Base-by-base conservation (phyloP, 192 early-diverging fungal species). In the Podila epicladia region DNA sequence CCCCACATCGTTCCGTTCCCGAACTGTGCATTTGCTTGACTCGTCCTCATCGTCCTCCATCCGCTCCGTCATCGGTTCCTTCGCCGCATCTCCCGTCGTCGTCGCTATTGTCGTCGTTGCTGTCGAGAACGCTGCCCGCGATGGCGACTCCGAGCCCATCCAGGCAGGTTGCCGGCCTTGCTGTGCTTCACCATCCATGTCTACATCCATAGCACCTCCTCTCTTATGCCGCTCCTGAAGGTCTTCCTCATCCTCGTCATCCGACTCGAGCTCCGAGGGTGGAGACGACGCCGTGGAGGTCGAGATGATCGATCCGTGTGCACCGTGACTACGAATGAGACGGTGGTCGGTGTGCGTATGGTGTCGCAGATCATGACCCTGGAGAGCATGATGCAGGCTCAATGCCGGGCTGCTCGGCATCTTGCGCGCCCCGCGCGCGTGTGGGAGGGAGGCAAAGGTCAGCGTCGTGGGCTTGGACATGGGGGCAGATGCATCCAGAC, bases 271-370 rank as follows among this genome's bases (percentile, higher is more conserved):
- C 60, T 65, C 64, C 0, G 73, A 67, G 6, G 28, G 24, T 32
- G 73, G 73, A 6, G 75, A 71, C 7, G 74, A 71, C 7, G 55
- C 50, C 7, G 53, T 62, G 41, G 55, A 45, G 17, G 33, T 67
- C 15, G 12, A 38, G 33, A 29, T 4, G 11, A 58, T 22, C 24
- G 41, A 51, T 37, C 49, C 71, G 28, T 68, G 73, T 29, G 19
- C 29, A 7, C 65, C 29, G 13, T 60, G 41, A 0, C 37, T 55
- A 8, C 71, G 53, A 1, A 26, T n/a, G 6, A 55, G 8, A 55
- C 8, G 53, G 11, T 22, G 53, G 53, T 26, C n/a, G 4, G 9
- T 24, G 53, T 22, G n/a, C 8, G 20, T 26, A 3, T n/a, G 53
- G 53, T 55, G n/a, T 22, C 24, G 53, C 3, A n/a, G n/a, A 55